A percentile compares a stretch with the other conserved stretches of the same genome.
phyloP scores from a whole-genome alignment of 164 flowering plant genomes.

The Amborella trichopoda region DNA sequence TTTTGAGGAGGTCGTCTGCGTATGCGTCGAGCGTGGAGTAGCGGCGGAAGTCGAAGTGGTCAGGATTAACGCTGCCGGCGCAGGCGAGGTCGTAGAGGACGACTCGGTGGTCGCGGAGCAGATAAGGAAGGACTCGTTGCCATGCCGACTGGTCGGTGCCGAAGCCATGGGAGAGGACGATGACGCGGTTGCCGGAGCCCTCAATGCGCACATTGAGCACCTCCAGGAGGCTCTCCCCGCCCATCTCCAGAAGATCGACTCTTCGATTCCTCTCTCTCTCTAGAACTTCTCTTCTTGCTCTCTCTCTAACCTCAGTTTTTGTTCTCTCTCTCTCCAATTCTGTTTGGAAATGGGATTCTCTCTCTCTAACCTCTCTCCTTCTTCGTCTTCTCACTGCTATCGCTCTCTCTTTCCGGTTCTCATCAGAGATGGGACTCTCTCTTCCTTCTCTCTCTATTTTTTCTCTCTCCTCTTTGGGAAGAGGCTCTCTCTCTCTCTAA shows the following conservation, averaged over 20 bases:
- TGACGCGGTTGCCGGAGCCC: constrained; percentile 43
- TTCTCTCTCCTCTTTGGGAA: too few species aligned
- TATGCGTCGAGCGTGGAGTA: constrained; percentile 75
- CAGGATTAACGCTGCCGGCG: constrained; percentile 94
- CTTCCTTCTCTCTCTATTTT: too few species aligned
- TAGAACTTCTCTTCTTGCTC: too few species aligned
- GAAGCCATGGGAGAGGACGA: constrained; percentile 82
- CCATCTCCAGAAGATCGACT: too few species aligned
- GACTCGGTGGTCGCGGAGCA: constrained; percentile 38
- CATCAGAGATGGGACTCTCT: too few species aligned
- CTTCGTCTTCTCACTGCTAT: background rate
- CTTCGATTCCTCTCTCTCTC: too few species aligned
- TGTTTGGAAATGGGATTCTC: too few species aligned
- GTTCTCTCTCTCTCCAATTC: too few species aligned
- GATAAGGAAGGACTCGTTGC: constrained; percentile 69
- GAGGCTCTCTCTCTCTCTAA: too few species aligned
- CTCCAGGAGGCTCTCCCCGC: constrained; percentile 29
- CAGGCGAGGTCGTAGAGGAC: constrained; percentile 83
- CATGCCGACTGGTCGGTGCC: constrained; percentile 98
- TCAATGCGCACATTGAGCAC: constrained; percentile 71
- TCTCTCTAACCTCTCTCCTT: background rate
- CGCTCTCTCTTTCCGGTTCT: background rate
- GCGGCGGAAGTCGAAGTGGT: constrained; percentile 60
- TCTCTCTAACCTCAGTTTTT: too few species aligned
- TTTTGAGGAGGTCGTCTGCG: constrained; percentile 74